These are phyloP conservation scores for Phytophthora megakarya DNA, from an alignment of 352 stramenopile species.

Conservation along the genomic window DNA sequence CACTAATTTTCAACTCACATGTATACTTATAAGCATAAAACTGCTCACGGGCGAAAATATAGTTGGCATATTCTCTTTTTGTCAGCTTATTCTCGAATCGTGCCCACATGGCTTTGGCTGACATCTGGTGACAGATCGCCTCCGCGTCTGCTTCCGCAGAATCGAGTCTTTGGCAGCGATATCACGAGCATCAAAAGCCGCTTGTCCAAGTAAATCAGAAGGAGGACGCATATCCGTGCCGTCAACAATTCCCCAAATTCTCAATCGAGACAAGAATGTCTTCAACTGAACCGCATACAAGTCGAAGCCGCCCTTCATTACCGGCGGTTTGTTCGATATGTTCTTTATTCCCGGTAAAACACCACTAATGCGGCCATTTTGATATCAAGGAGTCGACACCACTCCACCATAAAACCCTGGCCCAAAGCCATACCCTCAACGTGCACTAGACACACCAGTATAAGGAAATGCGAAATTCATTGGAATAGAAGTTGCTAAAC, in stretches of 20 bases:
- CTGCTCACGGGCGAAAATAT: constrained; percentile 12
- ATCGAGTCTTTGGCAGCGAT: constrained; percentile 12
- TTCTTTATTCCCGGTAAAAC: too few species aligned
- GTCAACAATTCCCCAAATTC: constrained; percentile 5
- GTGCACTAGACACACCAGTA: too few species aligned
- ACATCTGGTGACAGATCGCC: constrained; percentile 20
- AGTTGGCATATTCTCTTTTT: constrained; percentile 16
- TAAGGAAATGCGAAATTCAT: too few species aligned
- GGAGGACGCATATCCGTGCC: constrained; percentile 1
- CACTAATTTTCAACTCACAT: too few species aligned
- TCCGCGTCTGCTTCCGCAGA: constrained; percentile 7
- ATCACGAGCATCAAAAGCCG: constrained; percentile 9
- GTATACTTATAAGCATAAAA: too few species aligned
- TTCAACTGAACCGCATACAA: constrained; percentile 13
- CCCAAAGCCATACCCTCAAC: too few species aligned
- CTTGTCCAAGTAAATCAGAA: not conserved
- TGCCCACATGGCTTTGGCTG: constrained; percentile 4
- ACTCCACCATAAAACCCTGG: too few species aligned
- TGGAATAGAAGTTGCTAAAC: too few species aligned
- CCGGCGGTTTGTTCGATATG: not conserved
- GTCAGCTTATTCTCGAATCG: constrained; percentile 14
- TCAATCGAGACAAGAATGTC: constrained; percentile 1
- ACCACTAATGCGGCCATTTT: too few species aligned
- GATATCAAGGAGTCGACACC: too few species aligned
- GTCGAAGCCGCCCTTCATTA: constrained; percentile 12